Evolutionary conservation across 257 asterid genomes (phyloP).

Genomic region (Gentiana straminea): DNA sequence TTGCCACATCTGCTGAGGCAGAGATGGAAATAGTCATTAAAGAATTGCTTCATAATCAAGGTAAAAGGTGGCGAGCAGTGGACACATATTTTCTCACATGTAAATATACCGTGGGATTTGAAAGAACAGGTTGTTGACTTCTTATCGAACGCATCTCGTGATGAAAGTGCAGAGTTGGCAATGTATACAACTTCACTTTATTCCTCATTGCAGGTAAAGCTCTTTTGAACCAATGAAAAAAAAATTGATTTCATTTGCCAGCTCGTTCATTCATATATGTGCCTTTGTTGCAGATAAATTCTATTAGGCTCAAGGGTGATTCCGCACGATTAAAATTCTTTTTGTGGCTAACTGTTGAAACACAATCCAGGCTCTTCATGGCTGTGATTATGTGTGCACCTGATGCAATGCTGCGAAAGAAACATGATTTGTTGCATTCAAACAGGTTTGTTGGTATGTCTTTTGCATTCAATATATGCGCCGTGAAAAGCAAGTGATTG

Average conservation of each 20-base stretch:
- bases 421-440: constrained; percentile 46
- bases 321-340: background rate
- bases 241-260: background rate
- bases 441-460: constrained; percentile 34
- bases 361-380: constrained; percentile 48
- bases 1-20: constrained; percentile 48
- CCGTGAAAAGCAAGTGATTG: no score
- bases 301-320: background rate
- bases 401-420: constrained; percentile 44
- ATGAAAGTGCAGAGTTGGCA: constrained; percentile 33
- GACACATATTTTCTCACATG: constrained; percentile 42
- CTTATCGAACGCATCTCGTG: constrained; percentile 28
- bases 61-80: constrained; percentile 70
- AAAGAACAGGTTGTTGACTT: constrained; percentile 50
- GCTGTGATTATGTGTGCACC: constrained; percentile 71
- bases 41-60: constrained; percentile 59
- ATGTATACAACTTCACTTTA: constrained; percentile 38
- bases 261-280: no score
- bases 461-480: constrained; percentile 6
- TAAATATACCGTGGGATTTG: constrained; percentile 49
- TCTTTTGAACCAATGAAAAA: constrained; percentile 13
- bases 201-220: constrained; percentile 54
- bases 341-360: constrained; percentile 11
- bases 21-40: constrained; percentile 36
- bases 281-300: no score